These are phyloP conservation scores for Fereydounia khargensis DNA, from an alignment of 1,284 basidiomycete genomes.

Conservation along the genomic window DNA sequence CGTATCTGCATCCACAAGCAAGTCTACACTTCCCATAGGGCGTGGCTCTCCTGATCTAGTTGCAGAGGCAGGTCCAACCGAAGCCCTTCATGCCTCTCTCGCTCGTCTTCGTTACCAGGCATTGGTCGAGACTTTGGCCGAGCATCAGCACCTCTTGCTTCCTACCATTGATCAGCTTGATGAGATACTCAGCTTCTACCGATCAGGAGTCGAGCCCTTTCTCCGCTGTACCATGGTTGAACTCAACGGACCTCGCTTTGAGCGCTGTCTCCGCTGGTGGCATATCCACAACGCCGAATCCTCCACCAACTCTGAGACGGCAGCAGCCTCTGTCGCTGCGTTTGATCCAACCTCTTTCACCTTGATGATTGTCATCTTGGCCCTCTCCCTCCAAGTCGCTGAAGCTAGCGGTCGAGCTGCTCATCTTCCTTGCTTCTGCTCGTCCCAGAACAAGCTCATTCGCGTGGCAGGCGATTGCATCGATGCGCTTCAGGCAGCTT, in stretches of 20 bases:
- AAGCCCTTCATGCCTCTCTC: too few species aligned
- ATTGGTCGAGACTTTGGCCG: constrained; percentile 34
- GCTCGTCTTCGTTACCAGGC: constrained; percentile 23
- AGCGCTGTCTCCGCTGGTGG: constrained; percentile 46
- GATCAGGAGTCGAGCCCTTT: constrained; percentile 38
- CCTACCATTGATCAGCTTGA: constrained; percentile 32
- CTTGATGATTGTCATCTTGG: constrained; percentile 42
- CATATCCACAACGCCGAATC: constrained; percentile 28
- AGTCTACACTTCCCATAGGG: too few species aligned
- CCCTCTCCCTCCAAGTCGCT: constrained; percentile 38
- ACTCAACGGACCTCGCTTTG: constrained; percentile 42
- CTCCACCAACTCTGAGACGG: constrained; percentile 10
- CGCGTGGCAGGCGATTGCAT: constrained; percentile 42
- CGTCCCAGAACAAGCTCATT: constrained; percentile 36
- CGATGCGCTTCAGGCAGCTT: constrained; percentile 42
- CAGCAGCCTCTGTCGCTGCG: constrained; percentile 17
- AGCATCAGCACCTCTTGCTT: too few species aligned
- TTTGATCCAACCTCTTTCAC: too few species aligned
- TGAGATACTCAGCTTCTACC: constrained; percentile 37
- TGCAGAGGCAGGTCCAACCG: background rate
- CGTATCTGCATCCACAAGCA: constrained; percentile 17
- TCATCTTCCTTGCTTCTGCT: constrained; percentile 29
- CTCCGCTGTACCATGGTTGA: constrained; percentile 39
- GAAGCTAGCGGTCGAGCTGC: constrained; percentile 17
- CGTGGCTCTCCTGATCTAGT: background rate